Base-by-base conservation (phyloP, 2,329 filamentous ascomycete genomes). In the Paecilomyces niveus region DNA sequence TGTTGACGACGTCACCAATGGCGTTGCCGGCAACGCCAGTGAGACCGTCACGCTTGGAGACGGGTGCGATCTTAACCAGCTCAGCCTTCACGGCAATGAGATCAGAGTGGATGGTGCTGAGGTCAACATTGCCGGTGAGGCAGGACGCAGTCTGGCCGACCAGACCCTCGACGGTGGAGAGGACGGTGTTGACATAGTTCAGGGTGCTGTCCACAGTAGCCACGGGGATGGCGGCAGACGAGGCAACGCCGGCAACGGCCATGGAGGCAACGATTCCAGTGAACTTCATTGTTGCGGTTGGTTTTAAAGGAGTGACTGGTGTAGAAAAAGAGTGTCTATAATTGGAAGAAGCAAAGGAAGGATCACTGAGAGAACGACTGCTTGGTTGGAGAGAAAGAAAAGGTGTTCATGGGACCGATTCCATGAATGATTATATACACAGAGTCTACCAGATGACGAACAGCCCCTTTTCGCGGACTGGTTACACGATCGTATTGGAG, bases 221-320 rank as follows among this genome's bases (percentile, higher is more conserved):
- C 31, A 54, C 39, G 54, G 72, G 70, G 31, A 74, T 60, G 51
- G 68, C 69, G 33, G 65, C 66, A 31, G 70, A 65, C 45, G 66
- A 68, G 53, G 65, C 67, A 60, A 66, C 58, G 61, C 70, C 63
- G 57, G 67, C 67, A 56, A 73, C 50, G 50, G 70, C 70, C 26
- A 74, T 62, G 35, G 70, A 67, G 56, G 68, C 57, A 49, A 68
- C 54, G 55, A 74, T 63, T 65, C 68, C 68, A 62, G 69, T 68
- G 67, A 74, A 69, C 69, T 73, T 74, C 72, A 74, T 74, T 59
- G 50, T 72, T 59, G 58, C 58, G 55, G 54, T 63, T 61, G 5
- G 10, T 52, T 45, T 18, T 11, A 59, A 68, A 68, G 58, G 63
- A 71, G 60, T 64, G 68, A 66, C 60, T 64, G 15, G 13, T 26